Conservation (phyloP, 805 yeast species). For the Yarrowia alimentaria region DNA sequence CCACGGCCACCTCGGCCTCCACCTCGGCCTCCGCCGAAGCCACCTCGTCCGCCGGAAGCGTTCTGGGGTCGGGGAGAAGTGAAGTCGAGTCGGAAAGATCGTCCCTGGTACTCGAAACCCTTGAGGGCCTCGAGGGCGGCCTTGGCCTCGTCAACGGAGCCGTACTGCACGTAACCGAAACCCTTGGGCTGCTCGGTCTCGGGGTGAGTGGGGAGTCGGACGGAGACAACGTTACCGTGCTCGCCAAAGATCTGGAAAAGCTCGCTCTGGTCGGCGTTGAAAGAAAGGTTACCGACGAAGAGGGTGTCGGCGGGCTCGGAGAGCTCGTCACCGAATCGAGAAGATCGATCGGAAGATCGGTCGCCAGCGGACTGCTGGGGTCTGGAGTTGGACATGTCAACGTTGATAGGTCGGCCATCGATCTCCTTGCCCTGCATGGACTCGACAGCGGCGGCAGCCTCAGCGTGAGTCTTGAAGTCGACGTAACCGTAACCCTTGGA, state of each 20-base stretch:
- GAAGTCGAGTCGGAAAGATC: constrained; percentile 93
- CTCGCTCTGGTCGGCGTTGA: constrained; percentile 79
- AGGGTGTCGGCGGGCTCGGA: constrained; percentile 93
- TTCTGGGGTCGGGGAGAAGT: constrained; percentile 72
- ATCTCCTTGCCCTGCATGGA: constrained; percentile 90
- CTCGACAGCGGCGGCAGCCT: constrained; percentile 76
- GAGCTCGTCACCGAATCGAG: constrained; percentile 83
- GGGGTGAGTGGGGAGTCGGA: constrained; percentile 96
- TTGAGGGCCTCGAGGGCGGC: constrained; percentile 81
- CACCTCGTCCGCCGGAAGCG: constrained; percentile 22
- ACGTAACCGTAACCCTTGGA: constrained; percentile 95
- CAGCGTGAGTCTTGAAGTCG: constrained; percentile 74
- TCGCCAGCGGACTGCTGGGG: constrained; percentile 60
- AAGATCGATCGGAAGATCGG: constrained; percentile 72
- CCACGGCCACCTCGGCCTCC: constrained; percentile 24
- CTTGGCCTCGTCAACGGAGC: constrained; percentile 83
- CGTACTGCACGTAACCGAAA: constrained; percentile 94
- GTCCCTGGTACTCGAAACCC: constrained; percentile 85
- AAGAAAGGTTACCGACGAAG: constrained; percentile 93
- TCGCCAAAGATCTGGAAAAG: constrained; percentile 70
- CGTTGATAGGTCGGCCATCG: constrained; percentile 94
- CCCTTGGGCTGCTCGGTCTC: constrained; percentile 99
- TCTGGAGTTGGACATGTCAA: constrained; percentile 91
- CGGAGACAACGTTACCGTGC: constrained; percentile 80
- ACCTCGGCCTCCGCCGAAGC: constrained; percentile 27